Evolutionary conservation across 176 grass and related monocot species (phyloP).

Genomic region (Tillandsia fasciculata): DNA sequence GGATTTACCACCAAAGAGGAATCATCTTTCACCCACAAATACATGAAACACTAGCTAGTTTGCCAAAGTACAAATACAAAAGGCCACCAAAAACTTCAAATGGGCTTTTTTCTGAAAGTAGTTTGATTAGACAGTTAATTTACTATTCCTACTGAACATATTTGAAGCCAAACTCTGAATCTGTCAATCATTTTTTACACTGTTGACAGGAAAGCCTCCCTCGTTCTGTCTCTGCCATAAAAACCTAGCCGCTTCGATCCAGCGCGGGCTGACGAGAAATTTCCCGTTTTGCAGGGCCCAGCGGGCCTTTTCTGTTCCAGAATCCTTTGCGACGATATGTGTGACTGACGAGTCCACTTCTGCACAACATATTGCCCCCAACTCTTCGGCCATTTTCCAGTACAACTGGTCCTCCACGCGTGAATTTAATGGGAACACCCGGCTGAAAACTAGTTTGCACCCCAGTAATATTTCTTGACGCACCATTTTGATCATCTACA

Average conservation of each 20-base stretch:
- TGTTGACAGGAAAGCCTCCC: slow-evolving; percentile 34
- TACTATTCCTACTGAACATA: neutral
- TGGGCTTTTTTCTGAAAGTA: neutral
- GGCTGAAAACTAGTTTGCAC: slow-evolving; percentile 76
- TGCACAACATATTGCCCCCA: slow-evolving; percentile 53
- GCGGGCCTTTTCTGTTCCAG: slow-evolving; percentile 47
- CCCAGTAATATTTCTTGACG: slow-evolving; percentile 49
- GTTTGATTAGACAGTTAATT: neutral
- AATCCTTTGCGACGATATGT: slow-evolving; percentile 48
- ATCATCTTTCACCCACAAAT: neutral
- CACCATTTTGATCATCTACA: slow-evolving; percentile 56
- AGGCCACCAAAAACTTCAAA: neutral
- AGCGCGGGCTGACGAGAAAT: slow-evolving; percentile 59
- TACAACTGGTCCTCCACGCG: slow-evolving; percentile 37
- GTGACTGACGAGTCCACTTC: slow-evolving; percentile 53
- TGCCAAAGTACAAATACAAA: neutral
- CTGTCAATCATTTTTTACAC: slow-evolving; percentile 10
- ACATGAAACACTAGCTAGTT: neutral
- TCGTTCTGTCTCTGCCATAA: slow-evolving; percentile 49
- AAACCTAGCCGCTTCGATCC: slow-evolving; percentile 63
- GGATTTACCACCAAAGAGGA: neutral
- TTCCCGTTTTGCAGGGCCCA: slow-evolving; percentile 52
- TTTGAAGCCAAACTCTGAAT: neutral
- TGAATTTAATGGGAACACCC: slow-evolving; percentile 41
- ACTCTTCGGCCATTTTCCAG: slow-evolving; percentile 71